These are phyloP conservation scores for Penicillium sp. DNA, from an alignment of 2,329 filamentous ascomycete genomes.

Conservation along the genomic window DNA sequence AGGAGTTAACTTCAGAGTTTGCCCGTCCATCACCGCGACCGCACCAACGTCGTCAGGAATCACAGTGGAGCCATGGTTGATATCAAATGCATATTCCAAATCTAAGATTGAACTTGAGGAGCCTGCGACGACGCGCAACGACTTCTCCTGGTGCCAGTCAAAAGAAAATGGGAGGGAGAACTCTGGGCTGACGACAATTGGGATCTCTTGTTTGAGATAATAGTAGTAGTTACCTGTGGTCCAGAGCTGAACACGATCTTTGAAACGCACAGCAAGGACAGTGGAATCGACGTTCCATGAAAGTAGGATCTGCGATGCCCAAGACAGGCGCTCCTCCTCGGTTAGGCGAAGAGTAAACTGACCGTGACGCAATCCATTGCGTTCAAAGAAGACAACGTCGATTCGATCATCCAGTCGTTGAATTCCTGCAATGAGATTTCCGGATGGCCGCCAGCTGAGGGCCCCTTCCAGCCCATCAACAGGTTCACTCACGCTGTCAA, in stretches of 20 bases:
- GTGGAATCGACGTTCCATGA: constrained; percentile 93
- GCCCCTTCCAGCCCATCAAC: constrained; percentile 87
- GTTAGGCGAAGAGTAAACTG: constrained; percentile 79
- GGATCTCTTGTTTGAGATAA: constrained; percentile 91
- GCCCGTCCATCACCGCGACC: constrained; percentile 84
- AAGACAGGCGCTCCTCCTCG: constrained; percentile 60
- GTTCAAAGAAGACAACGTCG: constrained; percentile 92
- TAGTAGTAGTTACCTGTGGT: constrained; percentile 98
- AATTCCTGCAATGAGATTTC: constrained; percentile 87
- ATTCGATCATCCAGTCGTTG: constrained; percentile 71
- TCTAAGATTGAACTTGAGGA: constrained; percentile 58
- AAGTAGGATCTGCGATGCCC: constrained; percentile 66
- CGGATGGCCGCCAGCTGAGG: constrained; percentile 87
- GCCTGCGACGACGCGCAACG: constrained; percentile 68
- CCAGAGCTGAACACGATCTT: constrained; percentile 85
- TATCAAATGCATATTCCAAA: constrained; percentile 70
- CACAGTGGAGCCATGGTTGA: constrained; percentile 69
- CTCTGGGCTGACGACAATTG: constrained; percentile 40
- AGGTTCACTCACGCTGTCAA: constrained; percentile 93
- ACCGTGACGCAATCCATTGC: constrained; percentile 95
- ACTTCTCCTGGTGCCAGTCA: constrained; percentile 84
- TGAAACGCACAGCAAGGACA: constrained; percentile 79
- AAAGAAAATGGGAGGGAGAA: constrained; percentile 35
- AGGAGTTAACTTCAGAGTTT: constrained; percentile 78
- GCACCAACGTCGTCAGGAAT: constrained; percentile 77